Evolutionary conservation across 768 basidiomycete genomes (phyloP), one percentile per base, ranked within the genome.

Genomic region (Mycena alexandri): DNA sequence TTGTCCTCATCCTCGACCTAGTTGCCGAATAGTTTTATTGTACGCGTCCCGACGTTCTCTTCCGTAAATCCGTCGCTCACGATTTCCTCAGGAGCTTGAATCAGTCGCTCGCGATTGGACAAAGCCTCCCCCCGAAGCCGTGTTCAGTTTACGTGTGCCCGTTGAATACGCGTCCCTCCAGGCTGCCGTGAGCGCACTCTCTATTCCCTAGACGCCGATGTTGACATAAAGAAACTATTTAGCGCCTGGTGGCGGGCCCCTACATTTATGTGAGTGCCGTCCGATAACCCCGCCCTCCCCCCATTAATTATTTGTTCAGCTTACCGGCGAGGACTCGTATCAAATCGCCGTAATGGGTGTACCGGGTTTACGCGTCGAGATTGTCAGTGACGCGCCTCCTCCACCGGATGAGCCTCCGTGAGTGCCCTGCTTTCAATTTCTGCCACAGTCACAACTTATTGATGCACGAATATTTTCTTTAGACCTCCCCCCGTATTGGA

Each of bases 151-250:
- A 63, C 91, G 94, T 25, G 88, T 95, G 0, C 94, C 94, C 2
- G 90, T 93, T n/a, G 94, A 95, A 78, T 94, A 86, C 79, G 94
- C 92, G 2, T 93, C 93, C 29, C 84, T 93, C 36, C 90, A 93
- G 73, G 93, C 94, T 59, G 90, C 93, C 52, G 93, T 95, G 75
- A 75, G 92, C 82, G 25, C 8, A 24, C 59, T 41, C 68, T 70
- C 65, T 72, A 34, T 63, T 22, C 54, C 51, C 43, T 68, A 47
- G 50, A 70, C 67, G 17, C 48, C 36, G 14, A 48, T 42, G 55
- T 71, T 63, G 44, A 63, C 58, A 14, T 43, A 68, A 77, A 63
- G 38, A 38, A 63, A 69, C 67, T 75, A 42, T 48, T 64, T 72
- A 94, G 93, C 88, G 93, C 62, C 79, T 93, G 65, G 91, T 95